These are phyloP conservation scores for Aspergillus conjunctus DNA, from an alignment of 495 filamentous ascomycete genomes.

Conservation along the genomic window DNA sequence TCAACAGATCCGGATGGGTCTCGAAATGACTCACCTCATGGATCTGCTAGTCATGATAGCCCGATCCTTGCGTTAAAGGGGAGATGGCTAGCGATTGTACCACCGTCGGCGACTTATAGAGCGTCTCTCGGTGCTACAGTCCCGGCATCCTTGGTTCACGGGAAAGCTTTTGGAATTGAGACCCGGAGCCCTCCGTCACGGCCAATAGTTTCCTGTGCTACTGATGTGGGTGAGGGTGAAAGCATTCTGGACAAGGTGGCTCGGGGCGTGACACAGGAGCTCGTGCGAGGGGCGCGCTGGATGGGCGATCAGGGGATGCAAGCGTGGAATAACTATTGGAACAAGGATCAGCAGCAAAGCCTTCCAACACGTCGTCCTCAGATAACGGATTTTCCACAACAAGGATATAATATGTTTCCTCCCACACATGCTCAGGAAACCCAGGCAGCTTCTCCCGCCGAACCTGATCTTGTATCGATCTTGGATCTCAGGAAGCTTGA, in stretches of 20 bases:
- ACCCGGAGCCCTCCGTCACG: conserved; percentile 72
- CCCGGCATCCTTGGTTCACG: conserved; percentile 42
- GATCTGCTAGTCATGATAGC: conserved; percentile 48
- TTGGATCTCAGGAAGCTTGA: conserved; percentile 73
- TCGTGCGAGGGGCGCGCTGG: conserved; percentile 87
- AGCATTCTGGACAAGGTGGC: conserved; percentile 82
- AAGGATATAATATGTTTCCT: conserved; percentile 58
- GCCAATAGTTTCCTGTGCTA: conserved; percentile 71
- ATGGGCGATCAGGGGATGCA: conserved; percentile 83
- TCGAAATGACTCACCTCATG: conserved; percentile 49
- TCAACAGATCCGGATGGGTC: conserved; percentile 56
- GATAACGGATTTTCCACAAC: conserved; percentile 32
- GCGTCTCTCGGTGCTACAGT: conserved; percentile 66
- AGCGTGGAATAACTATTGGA: conserved; percentile 89
- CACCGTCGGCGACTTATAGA: conserved; percentile 65
- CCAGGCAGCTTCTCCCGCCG: conserved; percentile 49
- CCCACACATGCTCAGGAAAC: conserved; percentile 70
- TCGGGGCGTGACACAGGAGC: conserved; percentile 83
- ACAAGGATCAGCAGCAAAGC: conserved; percentile 54
- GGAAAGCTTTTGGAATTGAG: conserved; percentile 65
- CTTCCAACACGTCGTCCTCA: conserved; percentile 31
- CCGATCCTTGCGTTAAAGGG: conserved; percentile 76
- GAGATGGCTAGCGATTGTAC: conserved; percentile 84
- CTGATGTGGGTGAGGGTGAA: conserved; percentile 78
- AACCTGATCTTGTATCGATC: conserved; percentile 81